These are phyloP conservation scores for Barnettozyma vustinii DNA, from an alignment of 805 yeast genomes.

Conservation along the genomic window DNA sequence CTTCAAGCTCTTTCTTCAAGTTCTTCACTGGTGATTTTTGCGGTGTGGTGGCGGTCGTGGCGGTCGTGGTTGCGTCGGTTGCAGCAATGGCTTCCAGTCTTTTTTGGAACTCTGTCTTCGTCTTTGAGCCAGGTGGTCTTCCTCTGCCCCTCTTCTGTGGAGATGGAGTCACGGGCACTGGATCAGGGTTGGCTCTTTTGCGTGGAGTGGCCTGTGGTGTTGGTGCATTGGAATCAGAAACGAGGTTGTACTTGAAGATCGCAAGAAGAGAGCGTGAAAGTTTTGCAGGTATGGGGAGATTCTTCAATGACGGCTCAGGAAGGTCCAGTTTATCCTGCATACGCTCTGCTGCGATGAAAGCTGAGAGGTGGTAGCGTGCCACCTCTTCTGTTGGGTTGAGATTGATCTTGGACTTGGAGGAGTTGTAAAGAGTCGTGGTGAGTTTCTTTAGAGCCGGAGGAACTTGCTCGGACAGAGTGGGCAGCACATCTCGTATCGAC, in stretches of 20 bases:
- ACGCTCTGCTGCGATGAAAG: constrained; percentile 52
- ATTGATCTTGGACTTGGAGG: constrained; percentile 45
- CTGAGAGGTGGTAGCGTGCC: constrained; percentile 65
- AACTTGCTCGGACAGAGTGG: constrained; percentile 39
- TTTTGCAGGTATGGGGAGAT: constrained; percentile 53
- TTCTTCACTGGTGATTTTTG: constrained; percentile 10
- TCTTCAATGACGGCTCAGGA: constrained; percentile 43
- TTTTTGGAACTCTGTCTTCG: constrained; percentile 23
- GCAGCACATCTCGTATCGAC: constrained; percentile 45
- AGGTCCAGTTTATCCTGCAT: constrained; percentile 38
- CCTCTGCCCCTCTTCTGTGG: constrained; percentile 18
- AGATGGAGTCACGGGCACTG: constrained; percentile 7
- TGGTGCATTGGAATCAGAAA: constrained; percentile 1
- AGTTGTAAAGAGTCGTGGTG: constrained; percentile 32
- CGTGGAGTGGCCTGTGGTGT: constrained; percentile 6
- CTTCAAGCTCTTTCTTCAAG: background rate
- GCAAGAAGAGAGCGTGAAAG: constrained; percentile 31
- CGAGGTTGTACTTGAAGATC: background rate
- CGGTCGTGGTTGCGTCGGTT: background rate
- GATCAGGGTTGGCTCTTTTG: constrained; percentile 5
- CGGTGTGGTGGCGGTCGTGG: constrained; percentile 1
- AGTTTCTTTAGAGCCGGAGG: constrained; percentile 35
- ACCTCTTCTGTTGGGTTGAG: constrained; percentile 51
- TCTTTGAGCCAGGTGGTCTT: constrained; percentile 18
- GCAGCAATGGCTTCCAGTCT: constrained; percentile 28